Base-by-base conservation (phyloP, 2,329 filamentous ascomycete species). In the Sporothrix protearum region DNA sequence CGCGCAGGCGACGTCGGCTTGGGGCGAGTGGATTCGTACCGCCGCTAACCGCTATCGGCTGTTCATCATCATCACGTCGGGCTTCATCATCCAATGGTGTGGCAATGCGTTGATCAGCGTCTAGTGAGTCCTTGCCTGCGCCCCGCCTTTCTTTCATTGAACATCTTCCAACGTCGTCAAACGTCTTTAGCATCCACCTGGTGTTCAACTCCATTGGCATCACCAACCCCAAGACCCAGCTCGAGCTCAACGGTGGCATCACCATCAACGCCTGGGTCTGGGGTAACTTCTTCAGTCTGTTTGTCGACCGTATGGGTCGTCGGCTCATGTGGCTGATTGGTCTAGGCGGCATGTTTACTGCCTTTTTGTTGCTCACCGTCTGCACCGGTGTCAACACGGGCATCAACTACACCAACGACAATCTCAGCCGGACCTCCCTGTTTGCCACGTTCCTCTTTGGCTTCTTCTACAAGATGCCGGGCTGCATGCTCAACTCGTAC, bases 381-480 rank as follows among this genome's bases (percentile, higher is more conserved):
- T 71, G 66, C 47, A 71, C 71, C 1, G 74, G 63, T 49, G 64
- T 72, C 64, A 73, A 75, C 72, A 72, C 71, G 28, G 73, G 72
- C n/a, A 70, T 70, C 39, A 19, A 68, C 39, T 47, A 69, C 63
- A 72, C 72, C 67, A 61, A 66, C 59, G 71, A 75, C 67, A 67
- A 70, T 51, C 73, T 72, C 12, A 74, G 72, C 16, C 68, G 71
- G 19, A 53, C 69, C 7, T 57, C 69, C 10, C 70, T 63, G 16
- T 70, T 71, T 12, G 49, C 73, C 22, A 68, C 69, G 8, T 53
- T 69, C 22, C 59, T 73, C 9, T 72, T 74, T 69, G 45, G 73
- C n/a, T 57, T 70, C 12, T 80, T 81, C 69, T 81, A 81, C 74
- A 81, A 81, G 72, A 77, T 81, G 28, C 78, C 78, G 14, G 80